Evolutionary conservation across 1,284 basidiomycete genomes (phyloP), one percentile per base, ranked within the genome.

Genomic region (Fomitopsis pinicola): DNA sequence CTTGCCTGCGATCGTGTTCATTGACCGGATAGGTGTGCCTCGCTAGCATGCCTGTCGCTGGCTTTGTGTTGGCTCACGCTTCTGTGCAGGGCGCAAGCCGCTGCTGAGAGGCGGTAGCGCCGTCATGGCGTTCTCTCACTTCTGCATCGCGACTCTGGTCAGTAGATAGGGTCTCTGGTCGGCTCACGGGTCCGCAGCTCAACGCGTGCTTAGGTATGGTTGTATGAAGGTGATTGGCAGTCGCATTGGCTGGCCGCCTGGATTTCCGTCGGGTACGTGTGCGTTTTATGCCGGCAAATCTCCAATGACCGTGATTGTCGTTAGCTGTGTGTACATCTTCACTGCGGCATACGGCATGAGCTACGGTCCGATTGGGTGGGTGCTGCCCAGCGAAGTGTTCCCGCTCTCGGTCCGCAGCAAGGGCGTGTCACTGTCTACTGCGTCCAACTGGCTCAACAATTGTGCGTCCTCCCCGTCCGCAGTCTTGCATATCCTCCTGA

Each of bases 321-420:
- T 12, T 58, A 89, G 87, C 58, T 85, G 82, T 58, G 83, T 91
- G 52, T 94, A 92, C 72, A 69, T 82, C 10, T 95, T 94, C 77
- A 94, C 92, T 33, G 86, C 85, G 60, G 87, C 89, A 30, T 96
- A 94, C 71, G 92, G 93, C 2, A 76, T 87, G 48, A 92, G 90
- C 42, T 88, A 92, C 71, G 94, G 94, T 1, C 94, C 94, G 1
- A 85, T 93, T 65, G 91, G 88, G 12, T 96, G 94, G 92, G 84
- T 93, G 1, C 79, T 93, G 1, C 87, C 90, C 0, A 86, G 83
- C 65, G 92, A 94, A 74, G 88, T 96, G 26, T 95, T 95, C 75
- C 89, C 94, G 5, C 78, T 94, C n/a, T 90, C 91, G 8, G 85
- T 95, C 74, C 82, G 94, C 69, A 88, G 92, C 64, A 88, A 88